Percentiles rank a stretch among this genome's conserved stretches.
These are phyloP conservation scores for Leishmania tarentolae DNA, from an alignment of 208 protist genomes.

Conservation along the genomic window DNA sequence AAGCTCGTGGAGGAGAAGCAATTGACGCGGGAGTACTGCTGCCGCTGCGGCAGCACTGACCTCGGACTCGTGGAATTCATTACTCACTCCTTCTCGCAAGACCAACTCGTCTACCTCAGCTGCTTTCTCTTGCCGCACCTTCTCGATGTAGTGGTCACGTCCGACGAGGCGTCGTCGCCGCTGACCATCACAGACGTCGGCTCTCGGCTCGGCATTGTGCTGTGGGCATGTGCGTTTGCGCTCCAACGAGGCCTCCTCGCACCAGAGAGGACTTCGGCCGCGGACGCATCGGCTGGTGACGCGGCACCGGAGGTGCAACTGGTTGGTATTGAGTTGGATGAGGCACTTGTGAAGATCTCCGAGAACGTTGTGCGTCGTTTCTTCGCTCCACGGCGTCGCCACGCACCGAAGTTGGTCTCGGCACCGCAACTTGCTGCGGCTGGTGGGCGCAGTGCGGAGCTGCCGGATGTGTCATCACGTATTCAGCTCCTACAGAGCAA, in stretches of 20 bases:
- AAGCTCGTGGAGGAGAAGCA: constrained; percentile 43
- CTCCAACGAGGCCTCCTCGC: constrained; percentile 37
- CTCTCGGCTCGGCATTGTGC: constrained; percentile 76
- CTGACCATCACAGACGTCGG: constrained; percentile 66
- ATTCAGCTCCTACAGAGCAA: constrained; percentile 52
- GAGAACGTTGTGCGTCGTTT: constrained; percentile 33
- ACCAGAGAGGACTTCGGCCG: constrained; percentile 1
- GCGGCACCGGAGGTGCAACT: constrained; percentile 17
- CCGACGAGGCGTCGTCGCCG: constrained; percentile 3
- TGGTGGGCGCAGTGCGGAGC: background rate
- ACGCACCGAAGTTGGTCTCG: constrained; percentile 20
- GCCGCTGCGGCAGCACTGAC: constrained; percentile 54
- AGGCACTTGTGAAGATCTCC: constrained; percentile 26
- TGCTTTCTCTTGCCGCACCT: constrained; percentile 61
- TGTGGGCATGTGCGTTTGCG: constrained; percentile 64
- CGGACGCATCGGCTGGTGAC: background rate
- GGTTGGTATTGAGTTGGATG: constrained; percentile 23
- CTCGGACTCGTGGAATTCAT: constrained; percentile 73
- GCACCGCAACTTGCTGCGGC: no score
- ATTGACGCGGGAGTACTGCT: constrained; percentile 73
- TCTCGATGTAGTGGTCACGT: background rate
- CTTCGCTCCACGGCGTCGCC: constrained; percentile 29
- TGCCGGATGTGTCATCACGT: constrained; percentile 12
- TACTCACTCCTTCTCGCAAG: constrained; percentile 83
- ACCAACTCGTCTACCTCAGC: constrained; percentile 79